Base-by-base conservation (phyloP, 345 rosid genomes). In the Pistacia vera region DNA sequence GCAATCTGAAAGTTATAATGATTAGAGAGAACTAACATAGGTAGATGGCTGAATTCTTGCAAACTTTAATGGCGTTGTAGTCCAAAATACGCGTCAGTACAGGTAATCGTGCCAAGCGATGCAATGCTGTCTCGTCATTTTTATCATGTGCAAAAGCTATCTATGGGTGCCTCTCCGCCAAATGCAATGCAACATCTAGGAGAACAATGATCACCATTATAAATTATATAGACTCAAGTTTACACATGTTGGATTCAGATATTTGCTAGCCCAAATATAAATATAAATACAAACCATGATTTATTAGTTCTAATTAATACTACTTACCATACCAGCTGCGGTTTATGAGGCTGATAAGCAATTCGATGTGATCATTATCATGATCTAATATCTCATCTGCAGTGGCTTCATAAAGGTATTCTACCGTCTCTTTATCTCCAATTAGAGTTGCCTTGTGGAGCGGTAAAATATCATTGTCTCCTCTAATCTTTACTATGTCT, bases 51-150 rank as follows among this genome's bases (percentile, higher is more conserved):
- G 9, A 44, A 16, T 20, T 66, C 35, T 22, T 17, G 55, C 18
- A 13, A 11, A 17, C 4, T 62, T 48, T 28, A 13, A 60, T 7
- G 11, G 25, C 0, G 8, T 10, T 11, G 1, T 0, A 30, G 1
- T 30, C 1, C 0, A 30, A 30, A 30, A 1, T 2, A 30, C 33
- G 33, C 33, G 33, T 30, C 33, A 30, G 2, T 30, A 7, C 22
- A 61, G 70, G 55, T 70, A 73, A 73, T 13, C 8, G 63, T 36
- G 81, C 81, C 38, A 79, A 51, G 44, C 62, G 70, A 49, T 79
- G 74, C 55, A 79, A 61, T 13, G 78, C 81, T 44, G 74, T 79
- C 52, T 48, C 69, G 2, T 8, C 61, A 28, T 66, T 61, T n/a
- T 10, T n/a, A 59, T 20, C 54, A 6, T 18, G 38, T 17, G 0